Evolutionary conservation across 805 yeast genomes (phyloP), one percentile per base, ranked within the genome.

Genomic region (Sugiyamaella americana): DNA sequence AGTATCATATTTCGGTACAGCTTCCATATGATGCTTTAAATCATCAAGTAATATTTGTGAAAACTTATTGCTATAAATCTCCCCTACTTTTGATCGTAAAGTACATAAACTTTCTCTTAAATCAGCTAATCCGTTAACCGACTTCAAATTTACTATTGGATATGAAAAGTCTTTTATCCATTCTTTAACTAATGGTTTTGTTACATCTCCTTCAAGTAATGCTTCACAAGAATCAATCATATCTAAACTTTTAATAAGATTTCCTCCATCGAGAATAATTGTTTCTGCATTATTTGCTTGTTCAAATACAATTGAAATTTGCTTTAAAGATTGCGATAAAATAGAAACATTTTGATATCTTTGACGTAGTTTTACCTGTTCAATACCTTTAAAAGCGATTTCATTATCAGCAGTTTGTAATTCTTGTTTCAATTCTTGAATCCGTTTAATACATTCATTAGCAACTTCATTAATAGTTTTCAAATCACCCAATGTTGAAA

Each of bases 401-500:
- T 71, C 66, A 19, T 62, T 56, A 44, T 82, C 81, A 10, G 81
- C 61, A 1, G 54, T 48, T 2, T 66, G 61, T 3, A 88, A 60
- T 16, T 75, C 71, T 0, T 57, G 48, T 32, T 71, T 67, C n/a
- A 89, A 64, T 0, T 60, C 57, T 26, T 72, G 61, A 41, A 82
- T 68, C 35, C 72, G 67, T 3, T 62, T 59, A 0, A 82, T 68
- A 20, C 88, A 74, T 10, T 62, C 60, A 10, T 69, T 65, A 2
- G 89, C 77, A 20, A 52, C 47, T 51, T 75, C 76, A 1, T 63
- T 59, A 30, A 89, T 79, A 5, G 69, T 71, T 56, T 80, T 80
- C 47, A 93, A 74, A 52, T 87, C 95, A 45, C 81, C 86, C 46
- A 94, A 68, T 0, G 96, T 89, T 43, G 79, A 79, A 65, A 88